These are phyloP conservation scores for Colletotrichum shisoi DNA, from an alignment of 2,329 filamentous ascomycete genomes.

Conservation along the genomic window DNA sequence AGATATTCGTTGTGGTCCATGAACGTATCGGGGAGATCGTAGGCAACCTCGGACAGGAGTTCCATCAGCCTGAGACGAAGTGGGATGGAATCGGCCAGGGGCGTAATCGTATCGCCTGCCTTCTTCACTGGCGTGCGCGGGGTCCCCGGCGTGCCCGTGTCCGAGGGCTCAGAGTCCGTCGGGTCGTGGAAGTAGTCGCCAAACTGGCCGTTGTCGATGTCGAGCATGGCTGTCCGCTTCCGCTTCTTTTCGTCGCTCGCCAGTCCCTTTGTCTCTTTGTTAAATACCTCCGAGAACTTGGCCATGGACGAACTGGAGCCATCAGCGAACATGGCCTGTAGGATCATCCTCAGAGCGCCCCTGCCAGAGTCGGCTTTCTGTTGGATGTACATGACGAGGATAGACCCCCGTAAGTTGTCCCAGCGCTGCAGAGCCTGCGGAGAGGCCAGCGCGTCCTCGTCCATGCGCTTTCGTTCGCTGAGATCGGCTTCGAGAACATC, in stretches of 20 bases:
- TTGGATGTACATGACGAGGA: conserved; percentile 68
- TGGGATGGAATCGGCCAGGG: conserved; percentile 62
- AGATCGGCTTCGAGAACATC: conserved; percentile 79
- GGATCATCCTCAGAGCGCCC: conserved; percentile 61
- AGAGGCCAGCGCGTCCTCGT: conserved; percentile 48
- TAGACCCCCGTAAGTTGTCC: conserved; percentile 54
- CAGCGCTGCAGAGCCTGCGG: conserved; percentile 26
- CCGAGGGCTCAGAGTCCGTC: conserved; percentile 55
- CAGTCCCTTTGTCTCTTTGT: conserved; percentile 65
- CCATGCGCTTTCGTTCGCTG: conserved; percentile 62
- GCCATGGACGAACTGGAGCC: conserved; percentile 62
- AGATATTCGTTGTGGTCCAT: conserved; percentile 63
- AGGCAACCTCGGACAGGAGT: conserved; percentile 58
- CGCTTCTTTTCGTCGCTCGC: conserved; percentile 57
- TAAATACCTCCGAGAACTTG: conserved; percentile 72
- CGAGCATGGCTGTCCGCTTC: conserved; percentile 58
- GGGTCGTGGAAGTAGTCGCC: conserved; percentile 65
- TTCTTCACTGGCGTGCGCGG: conserved; percentile 36
- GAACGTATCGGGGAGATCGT: conserved; percentile 55
- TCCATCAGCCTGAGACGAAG: conserved; percentile 70
- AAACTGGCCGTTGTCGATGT: conserved; percentile 67
- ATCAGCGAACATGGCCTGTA: conserved; percentile 73
- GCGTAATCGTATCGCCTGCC: conserved; percentile 49
- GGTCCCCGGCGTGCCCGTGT: conserved; percentile 54
- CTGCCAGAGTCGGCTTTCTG: conserved; percentile 55